Base-by-base conservation (phyloP, 192 early-diverging fungal genomes). In the Coemansia sp. region DNA sequence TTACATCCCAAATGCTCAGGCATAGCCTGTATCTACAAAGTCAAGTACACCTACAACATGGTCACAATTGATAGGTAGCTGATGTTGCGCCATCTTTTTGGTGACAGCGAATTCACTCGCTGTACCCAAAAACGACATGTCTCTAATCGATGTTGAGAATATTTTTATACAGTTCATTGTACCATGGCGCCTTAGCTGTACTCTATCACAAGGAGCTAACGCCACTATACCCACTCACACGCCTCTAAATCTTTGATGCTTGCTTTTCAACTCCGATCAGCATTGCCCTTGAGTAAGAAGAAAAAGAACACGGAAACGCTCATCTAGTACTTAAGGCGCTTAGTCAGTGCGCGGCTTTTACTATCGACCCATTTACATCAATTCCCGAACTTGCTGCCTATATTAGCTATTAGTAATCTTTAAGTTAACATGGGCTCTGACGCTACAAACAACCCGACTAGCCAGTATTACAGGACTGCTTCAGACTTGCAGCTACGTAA, bases 401-500 rank as follows among this genome's bases (percentile, higher is more conserved):
- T 5, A n/a, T 47, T 47, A 33, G 47, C 22, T 20, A 38, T 40
- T 22, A 1, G 36, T 8, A 68, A n/a, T 41, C 3, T 57, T 57
- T 10, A 36, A 39, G 24, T 13, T 24, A 20, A n/a, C 34, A 58
- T 62, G 52, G 24, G 44, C 29, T 64, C 20, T 50, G 52, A 67
- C 31, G 10, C 47, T 12, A 53, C 64, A 3, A 39, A 36, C 62
- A 64, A 31, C 3, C 41, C 55, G 6, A 63, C 63, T 38, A 62
- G 52, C 70, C 55, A 65, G 52, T 49, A 69, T 29, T 55, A 73
- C 38, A 47, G 71, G 44, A 38, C 38, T 50, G 71, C 74, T 0
- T 71, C 74, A 0, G 38, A 62, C 27, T 18, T 60, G 5, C 41
- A 76, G 40, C 65, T 81, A 18, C 71, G 73, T 15, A 36, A 44